Base-by-base conservation (phyloP, 2,329 filamentous ascomycete species). In the Waltergamsia citrina region DNA sequence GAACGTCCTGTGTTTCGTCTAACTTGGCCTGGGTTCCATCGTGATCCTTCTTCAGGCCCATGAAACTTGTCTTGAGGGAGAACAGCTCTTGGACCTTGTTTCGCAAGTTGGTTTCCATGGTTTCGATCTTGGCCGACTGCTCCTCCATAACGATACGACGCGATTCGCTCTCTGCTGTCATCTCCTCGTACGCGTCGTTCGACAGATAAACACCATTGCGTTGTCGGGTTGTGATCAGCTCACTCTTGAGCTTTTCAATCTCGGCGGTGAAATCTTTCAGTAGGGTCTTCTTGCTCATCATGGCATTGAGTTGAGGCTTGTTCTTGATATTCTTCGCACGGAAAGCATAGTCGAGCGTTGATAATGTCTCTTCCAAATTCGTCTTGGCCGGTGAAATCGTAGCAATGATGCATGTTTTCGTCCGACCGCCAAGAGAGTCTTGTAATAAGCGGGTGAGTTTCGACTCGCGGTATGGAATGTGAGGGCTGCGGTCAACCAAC, bases 331-430 rank as follows among this genome's bases (percentile, higher is more conserved):
- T 96, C 66, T 98, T 98, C 12, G 92, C 92, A 30, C 92, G 77
- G 61, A 96, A 96, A 9, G 92, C 93, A 52, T 98, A 98, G 55
- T 98, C 92, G 2, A 98, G 71, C 0, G 93, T 98, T 1, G 92
- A 96, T 39, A 98, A 96, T 0, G 93, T 98, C 58, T 98, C 92
- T 51, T 98, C 92, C 2, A 98, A 67, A 47, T 96, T 98, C 58
- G 81, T 88, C 57, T 92, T 93, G 7, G 88, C 86, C 2, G 92
- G 88, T 3, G 92, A 96, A 26, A 98, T 74, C 1, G 92, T 98
- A 6, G 92, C 92, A 50, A 98, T 96, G 44, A 98, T 98, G 63
- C 92, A 98, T 0, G 92, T 98, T 54, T 98, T 98, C 2, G 93
- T 98, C 34, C 83, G 78, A 4, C 92, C 92, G 41, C 92, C 92